These are phyloP conservation scores for Ciborinia camelliae DNA, from an alignment of 2,329 filamentous ascomycete genomes.

Conservation along the genomic window DNA sequence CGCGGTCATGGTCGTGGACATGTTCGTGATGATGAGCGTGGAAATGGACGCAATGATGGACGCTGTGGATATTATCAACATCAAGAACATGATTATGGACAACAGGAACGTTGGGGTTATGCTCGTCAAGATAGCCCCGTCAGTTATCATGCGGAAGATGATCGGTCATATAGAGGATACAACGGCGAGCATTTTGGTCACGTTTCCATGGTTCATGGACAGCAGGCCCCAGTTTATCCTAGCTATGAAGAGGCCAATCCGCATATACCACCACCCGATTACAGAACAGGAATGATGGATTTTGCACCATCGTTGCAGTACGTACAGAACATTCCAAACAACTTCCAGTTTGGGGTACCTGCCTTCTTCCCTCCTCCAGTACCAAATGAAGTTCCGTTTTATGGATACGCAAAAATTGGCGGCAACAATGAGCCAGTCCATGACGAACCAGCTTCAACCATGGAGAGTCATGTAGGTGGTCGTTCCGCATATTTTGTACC, in stretches of 20 bases:
- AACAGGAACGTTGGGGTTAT: neutral
- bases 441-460: neutral
- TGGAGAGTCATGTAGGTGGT: neutral
- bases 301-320: too few species aligned
- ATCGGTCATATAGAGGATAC: neutral
- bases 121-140: neutral
- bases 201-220: too few species aligned
- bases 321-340: too few species aligned
- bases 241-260: neutral
- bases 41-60: neutral
- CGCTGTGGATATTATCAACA: neutral
- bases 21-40: neutral
- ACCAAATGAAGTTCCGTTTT: too few species aligned
- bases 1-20: neutral
- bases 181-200: neutral
- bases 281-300: too few species aligned
- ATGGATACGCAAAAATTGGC: neutral
- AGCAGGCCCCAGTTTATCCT: neutral
- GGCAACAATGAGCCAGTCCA: too few species aligned
- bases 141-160: neutral
- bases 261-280: too few species aligned
- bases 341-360: too few species aligned
- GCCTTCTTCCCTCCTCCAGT: too few species aligned
- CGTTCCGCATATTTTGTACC: neutral
- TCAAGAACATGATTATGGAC: neutral